A percentile compares a stretch with the other conserved stretches of the same genome.
These are phyloP conservation scores for Hymenoscyphus fructigenus DNA, from an alignment of 2,329 filamentous ascomycete species.

Conservation along the genomic window DNA sequence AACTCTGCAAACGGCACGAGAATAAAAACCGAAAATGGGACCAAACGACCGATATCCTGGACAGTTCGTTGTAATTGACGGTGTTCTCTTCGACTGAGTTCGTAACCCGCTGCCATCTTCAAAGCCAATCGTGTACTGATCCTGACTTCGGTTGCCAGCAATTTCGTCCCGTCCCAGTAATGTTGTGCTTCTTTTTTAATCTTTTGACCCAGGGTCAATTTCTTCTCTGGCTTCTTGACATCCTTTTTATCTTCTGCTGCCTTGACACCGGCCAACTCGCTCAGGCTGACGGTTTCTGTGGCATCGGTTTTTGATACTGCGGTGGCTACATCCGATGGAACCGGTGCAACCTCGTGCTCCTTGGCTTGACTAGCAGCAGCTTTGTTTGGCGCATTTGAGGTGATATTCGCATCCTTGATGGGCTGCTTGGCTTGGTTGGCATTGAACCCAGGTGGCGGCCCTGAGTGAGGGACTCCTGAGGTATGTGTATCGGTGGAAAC, in stretches of 20 bases:
- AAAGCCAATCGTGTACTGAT: slow-evolving; percentile 89
- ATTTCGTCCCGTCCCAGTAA: slow-evolving; percentile 98
- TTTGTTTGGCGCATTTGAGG: slow-evolving; percentile 33
- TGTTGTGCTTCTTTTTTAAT: slow-evolving; percentile 92
- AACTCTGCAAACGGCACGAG: slow-evolving; percentile 96
- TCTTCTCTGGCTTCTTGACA: slow-evolving; percentile 72
- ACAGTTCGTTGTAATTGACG: slow-evolving; percentile 91
- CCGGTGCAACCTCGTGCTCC: slow-evolving; percentile 30
- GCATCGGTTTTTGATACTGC: slow-evolving; percentile 36
- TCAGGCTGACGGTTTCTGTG: slow-evolving; percentile 42
- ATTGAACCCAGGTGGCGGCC: slow-evolving; percentile 71
- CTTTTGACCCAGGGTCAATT: slow-evolving; percentile 85
- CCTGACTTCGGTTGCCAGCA: slow-evolving; percentile 85
- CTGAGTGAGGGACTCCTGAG: slow-evolving; percentile 44
- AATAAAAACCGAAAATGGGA: slow-evolving; percentile 95
- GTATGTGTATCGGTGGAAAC: slow-evolving; percentile 61
- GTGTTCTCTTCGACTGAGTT: slow-evolving; percentile 89
- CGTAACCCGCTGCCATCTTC: slow-evolving; percentile 98
- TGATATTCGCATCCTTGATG: slow-evolving; percentile 41
- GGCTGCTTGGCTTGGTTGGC: slow-evolving; percentile 67
- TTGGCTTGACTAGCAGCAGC: slow-evolving; percentile 26
- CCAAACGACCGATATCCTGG: slow-evolving; percentile 85
- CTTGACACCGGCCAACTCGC: slow-evolving; percentile 64
- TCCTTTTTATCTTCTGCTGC: slow-evolving; percentile 61
- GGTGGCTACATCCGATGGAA: slow-evolving; percentile 29